phyloP scores from a whole-genome alignment of 139 green algal genomes.

The Dunaliella primolecta region DNA sequence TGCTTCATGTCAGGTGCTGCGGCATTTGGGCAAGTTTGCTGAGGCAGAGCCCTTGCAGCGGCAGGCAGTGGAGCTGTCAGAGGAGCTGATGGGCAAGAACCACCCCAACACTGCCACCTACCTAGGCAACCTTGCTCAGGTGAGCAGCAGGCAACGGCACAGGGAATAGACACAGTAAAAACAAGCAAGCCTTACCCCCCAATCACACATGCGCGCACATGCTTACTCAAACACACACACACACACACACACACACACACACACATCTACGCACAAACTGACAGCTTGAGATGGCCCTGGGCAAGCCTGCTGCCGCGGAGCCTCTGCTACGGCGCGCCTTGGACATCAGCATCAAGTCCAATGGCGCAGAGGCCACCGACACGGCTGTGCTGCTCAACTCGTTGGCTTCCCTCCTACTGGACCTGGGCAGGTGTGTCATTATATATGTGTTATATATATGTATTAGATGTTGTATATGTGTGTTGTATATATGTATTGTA shows the following conservation, averaged over 20 bases:
- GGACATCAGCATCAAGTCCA: constrained; percentile 18
- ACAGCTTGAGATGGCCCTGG: constrained; percentile 17
- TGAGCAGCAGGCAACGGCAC: no score
- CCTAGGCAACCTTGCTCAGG: constrained; percentile 21
- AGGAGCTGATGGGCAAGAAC: constrained; percentile 16
- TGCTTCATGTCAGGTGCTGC: constrained; percentile 14
- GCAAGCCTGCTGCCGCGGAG: constrained; percentile 6
- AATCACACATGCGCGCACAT: neutral
- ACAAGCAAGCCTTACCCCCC: no score
- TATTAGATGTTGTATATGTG: neutral
- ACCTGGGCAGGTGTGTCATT: constrained; percentile 9
- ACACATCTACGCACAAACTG: constrained; percentile 20
- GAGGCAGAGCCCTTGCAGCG: constrained; percentile 25
- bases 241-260: constrained; percentile 19
- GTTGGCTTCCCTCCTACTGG: constrained; percentile 15
- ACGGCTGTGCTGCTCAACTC: constrained; percentile 19
- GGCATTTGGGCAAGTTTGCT: constrained; percentile 7
- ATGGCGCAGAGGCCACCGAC: constrained; percentile 8
- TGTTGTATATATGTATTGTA: neutral
- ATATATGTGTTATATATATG: no score
- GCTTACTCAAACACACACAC: neutral
- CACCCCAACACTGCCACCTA: constrained; percentile 27
- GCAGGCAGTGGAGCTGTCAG: constrained; percentile 11
- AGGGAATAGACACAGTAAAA: no score
- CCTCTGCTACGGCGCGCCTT: constrained; percentile 7